phyloP scores from a whole-genome alignment of 1,284 basidiomycete genomes.

The Rhodotorula sp. region DNA sequence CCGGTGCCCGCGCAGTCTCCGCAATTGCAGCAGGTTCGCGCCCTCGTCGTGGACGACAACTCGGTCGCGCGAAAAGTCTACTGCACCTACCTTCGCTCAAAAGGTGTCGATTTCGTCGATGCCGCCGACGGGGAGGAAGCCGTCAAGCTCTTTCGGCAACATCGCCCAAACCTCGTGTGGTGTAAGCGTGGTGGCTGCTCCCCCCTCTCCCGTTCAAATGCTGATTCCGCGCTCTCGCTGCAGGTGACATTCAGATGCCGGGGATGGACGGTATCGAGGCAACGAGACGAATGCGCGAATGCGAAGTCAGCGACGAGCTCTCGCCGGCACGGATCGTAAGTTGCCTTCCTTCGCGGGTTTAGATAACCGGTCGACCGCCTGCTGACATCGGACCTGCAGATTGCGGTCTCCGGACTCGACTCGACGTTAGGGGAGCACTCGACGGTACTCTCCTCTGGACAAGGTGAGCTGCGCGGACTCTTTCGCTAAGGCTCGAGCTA shows the following conservation, averaged over 20 bases:
- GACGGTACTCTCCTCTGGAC: background rate
- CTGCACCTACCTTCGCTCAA: constrained; percentile 2
- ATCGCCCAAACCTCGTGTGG: constrained; percentile 16
- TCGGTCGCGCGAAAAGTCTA: constrained; percentile 14
- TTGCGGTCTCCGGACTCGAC: constrained; percentile 19
- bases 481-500: background rate
- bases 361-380: too few relatives aligned
- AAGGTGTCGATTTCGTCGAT: background rate
- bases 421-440: background rate
- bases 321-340: too few relatives aligned
- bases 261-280: constrained; percentile 16
- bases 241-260: constrained; percentile 21
- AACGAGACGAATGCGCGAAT: constrained; percentile 3
- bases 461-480: constrained; percentile 2
- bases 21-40: background rate
- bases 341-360: too few relatives aligned
- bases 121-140: constrained; percentile 10
- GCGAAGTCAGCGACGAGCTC: background rate
- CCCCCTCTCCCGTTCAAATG: background rate
- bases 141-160: constrained; percentile 9
- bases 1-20: too few relatives aligned
- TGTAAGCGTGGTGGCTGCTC: background rate
- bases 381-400: background rate
- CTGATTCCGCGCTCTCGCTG: too few relatives aligned
- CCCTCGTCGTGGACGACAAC: constrained; percentile 29